Evolutionary conservation across 345 rosid genomes (phyloP), one percentile per base, ranked within the genome.

Genomic region (Sonneratia alba): DNA sequence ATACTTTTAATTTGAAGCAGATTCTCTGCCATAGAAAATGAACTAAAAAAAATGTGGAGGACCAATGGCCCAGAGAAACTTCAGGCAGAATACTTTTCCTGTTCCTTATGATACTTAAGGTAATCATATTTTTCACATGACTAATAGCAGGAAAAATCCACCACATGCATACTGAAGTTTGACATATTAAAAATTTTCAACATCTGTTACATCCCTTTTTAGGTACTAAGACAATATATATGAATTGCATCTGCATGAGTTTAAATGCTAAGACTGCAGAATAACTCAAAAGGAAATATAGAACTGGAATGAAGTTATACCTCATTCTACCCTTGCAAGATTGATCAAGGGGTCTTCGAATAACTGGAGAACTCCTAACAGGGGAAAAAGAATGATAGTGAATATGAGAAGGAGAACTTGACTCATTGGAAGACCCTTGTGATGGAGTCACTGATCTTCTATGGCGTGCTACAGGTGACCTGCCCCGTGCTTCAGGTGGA

Each of bases 391-490:
- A 78, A 68, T 83, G 79, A 66, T 19, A 83, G 2, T 45, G 83
- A 56, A 71, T 71, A 70, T 85, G 82, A 73, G 94, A 83, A 42
- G 85, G 77, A 70, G 90, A 88, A 65, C 82, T 81, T 7, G 83
- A 85, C 42, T 47, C 78, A 55, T 64, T 81, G 34, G 73, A 73
- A 74, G 92, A 87, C 72, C 81, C 82, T 67, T 71, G 79, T 67
- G 76, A 45, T 18, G 73, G 69, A 27, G 77, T 34, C 3, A n/a
- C 34, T 7, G 77, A 74, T 49, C 77, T 74, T 14, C 42, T 57
- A 32, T 27, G 67, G 57, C 63, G 75, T 70, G 1, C 71, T 14
- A 66, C 10, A 36, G 66, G 66, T 68, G 71, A 73, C 45, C 57
- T 62, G 14, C 68, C 24, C n/a, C 22, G 66, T 32, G 70, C 67